Evolutionary conservation across 2,329 filamentous ascomycete genomes (phyloP).

Genomic region (Apiospora phragmitis): DNA sequence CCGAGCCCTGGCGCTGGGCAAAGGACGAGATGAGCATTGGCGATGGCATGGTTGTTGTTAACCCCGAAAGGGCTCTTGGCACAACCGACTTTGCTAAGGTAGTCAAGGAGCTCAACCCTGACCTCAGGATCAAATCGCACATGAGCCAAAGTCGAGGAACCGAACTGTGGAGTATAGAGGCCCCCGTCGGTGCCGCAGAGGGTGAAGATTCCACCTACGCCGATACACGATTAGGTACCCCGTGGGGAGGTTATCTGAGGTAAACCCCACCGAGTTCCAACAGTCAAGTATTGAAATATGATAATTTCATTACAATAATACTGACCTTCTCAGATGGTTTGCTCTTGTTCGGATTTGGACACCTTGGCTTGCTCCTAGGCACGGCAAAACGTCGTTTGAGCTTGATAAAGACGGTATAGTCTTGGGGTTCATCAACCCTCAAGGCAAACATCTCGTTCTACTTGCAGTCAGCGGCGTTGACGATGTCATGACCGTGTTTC

Average conservation of each 20-base stretch:
- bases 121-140: conserved; percentile 53
- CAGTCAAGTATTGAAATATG: neutral
- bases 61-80: conserved; percentile 30
- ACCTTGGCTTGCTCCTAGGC: conserved; percentile 87
- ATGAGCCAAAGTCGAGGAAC: conserved; percentile 69
- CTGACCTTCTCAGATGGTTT: conserved; percentile 63
- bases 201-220: conserved; percentile 59
- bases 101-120: conserved; percentile 57
- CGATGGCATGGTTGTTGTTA: conserved; percentile 64
- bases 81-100: conserved; percentile 51
- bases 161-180: conserved; percentile 68
- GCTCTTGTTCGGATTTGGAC: conserved; percentile 76
- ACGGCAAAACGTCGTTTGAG: conserved; percentile 67
- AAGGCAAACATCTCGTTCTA: conserved; percentile 75
- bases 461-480: conserved; percentile 75
- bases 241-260: conserved; percentile 57
- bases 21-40: conserved; percentile 61
- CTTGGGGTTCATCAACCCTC: conserved; percentile 71
- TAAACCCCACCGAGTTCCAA: conserved; percentile 32
- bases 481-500: conserved; percentile 69
- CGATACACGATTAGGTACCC: conserved; percentile 60
- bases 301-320: neutral
- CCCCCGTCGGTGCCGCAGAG: conserved; percentile 55
- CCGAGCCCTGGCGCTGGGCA: conserved; percentile 69
- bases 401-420: conserved; percentile 78